Conservation (phyloP, 352 stramenopile species). For the Phytophthora podocarpi region DNA sequence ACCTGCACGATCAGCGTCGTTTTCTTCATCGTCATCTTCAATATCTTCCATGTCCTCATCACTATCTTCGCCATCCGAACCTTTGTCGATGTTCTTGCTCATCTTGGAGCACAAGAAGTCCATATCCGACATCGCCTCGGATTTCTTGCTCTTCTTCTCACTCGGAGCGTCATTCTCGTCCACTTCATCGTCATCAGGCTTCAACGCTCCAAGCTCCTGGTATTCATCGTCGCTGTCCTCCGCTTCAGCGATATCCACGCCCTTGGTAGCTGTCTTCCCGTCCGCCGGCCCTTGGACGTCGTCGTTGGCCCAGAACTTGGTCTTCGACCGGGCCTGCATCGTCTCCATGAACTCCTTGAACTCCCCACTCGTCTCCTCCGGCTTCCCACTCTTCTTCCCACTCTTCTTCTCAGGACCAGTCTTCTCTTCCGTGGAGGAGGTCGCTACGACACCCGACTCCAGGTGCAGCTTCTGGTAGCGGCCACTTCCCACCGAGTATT, state of each 20-base stretch:
- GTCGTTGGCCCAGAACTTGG: constrained; percentile 92
- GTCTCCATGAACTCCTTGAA: constrained; percentile 92
- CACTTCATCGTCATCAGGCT: constrained; percentile 37
- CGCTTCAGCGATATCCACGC: constrained; percentile 34
- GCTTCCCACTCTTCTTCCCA: constrained; percentile 18
- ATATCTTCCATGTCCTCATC: constrained; percentile 45
- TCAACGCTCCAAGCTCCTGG: constrained; percentile 35
- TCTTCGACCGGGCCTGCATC: constrained; percentile 90
- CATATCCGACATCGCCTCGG: constrained; percentile 83
- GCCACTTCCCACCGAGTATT: constrained; percentile 87
- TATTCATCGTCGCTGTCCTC: constrained; percentile 48
- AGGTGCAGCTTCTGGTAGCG: constrained; percentile 55
- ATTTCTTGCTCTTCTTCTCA: constrained; percentile 23
- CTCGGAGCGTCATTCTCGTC: constrained; percentile 33
- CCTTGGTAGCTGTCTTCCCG: constrained; percentile 24
- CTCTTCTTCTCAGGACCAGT: constrained; percentile 32
- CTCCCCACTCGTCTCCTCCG: constrained; percentile 49
- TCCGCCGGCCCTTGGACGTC: constrained; percentile 65
- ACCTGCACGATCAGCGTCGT: constrained; percentile 1
- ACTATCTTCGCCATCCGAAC: constrained; percentile 49
- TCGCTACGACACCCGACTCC: constrained; percentile 19
- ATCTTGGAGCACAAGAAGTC: constrained; percentile 95
- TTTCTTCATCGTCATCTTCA: constrained; percentile 31
- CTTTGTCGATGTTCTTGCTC: constrained; percentile 89
- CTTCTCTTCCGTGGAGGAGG: constrained; percentile 11